Evolutionary conservation across 805 yeast species (phyloP).

Genomic region (Nakazawaea holstii): DNA sequence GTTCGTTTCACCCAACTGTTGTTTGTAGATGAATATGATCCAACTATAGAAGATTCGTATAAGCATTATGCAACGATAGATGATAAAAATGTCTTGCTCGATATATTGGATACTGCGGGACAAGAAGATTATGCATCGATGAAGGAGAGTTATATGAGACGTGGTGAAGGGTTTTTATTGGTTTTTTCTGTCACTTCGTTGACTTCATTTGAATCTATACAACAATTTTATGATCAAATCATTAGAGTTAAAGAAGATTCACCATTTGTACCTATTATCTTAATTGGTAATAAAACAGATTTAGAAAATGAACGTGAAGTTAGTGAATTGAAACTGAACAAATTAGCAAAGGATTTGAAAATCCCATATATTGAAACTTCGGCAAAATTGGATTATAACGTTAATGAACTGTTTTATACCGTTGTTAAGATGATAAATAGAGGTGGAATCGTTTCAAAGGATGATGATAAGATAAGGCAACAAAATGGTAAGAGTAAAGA

Average conservation of each 20-base stretch:
- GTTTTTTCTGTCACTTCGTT: constrained; percentile 87
- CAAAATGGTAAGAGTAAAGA: constrained; percentile 11
- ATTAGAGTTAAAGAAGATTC: constrained; percentile 45
- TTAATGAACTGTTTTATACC: constrained; percentile 34
- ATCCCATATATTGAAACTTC: constrained; percentile 86
- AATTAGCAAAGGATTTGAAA: constrained; percentile 59
- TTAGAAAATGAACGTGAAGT: constrained; percentile 63
- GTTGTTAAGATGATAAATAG: constrained; percentile 28
- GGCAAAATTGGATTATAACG: constrained; percentile 88
- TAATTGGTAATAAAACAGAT: constrained; percentile 77
- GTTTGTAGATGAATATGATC: constrained; percentile 96
- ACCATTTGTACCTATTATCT: constrained; percentile 67
- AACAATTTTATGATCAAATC: constrained; percentile 52
- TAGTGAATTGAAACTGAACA: constrained; percentile 49
- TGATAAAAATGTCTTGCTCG: constrained; percentile 69
- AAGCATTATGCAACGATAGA: constrained; percentile 86
- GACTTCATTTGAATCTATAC: constrained; percentile 79
- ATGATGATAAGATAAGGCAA: constrained; percentile 23
- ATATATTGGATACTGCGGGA: constrained; percentile 96
- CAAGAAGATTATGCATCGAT: constrained; percentile 94
- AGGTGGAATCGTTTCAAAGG: constrained; percentile 20
- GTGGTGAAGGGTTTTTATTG: constrained; percentile 89
- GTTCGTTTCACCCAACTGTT: constrained; percentile 92
- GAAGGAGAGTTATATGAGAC: constrained; percentile 93
- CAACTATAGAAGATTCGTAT: constrained; percentile 91